These are phyloP conservation scores for Deuterostichococcus epilithicus DNA, from an alignment of 139 green algal species.

Conservation along the genomic window DNA sequence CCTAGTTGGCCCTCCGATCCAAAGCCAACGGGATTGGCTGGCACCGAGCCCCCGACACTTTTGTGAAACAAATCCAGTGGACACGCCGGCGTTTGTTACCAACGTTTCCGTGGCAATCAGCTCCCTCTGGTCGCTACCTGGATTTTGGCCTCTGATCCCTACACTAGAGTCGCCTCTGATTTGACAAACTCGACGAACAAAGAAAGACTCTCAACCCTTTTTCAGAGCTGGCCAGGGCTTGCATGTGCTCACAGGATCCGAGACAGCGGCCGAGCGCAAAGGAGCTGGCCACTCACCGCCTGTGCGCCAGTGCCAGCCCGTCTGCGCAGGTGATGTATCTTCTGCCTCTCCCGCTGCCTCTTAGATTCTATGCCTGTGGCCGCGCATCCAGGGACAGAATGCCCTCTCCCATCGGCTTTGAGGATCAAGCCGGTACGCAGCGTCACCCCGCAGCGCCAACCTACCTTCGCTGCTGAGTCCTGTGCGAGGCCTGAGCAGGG, in stretches of 20 bases:
- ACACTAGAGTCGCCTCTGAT: too few species aligned
- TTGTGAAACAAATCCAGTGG: background rate
- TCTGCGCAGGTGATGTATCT: slow-evolving; percentile 5
- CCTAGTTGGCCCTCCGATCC: too few species aligned
- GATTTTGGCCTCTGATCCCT: too few species aligned
- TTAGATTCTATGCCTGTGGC: too few species aligned
- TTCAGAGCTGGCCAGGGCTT: background rate
- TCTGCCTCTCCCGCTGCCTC: slow-evolving; percentile 8
- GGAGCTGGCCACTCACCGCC: slow-evolving; percentile 35
- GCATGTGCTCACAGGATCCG: slow-evolving; percentile 46
- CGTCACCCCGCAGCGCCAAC: too few species aligned
- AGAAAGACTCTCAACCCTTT: background rate
- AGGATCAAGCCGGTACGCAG: too few species aligned
- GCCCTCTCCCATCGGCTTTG: too few species aligned
- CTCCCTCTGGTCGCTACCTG: too few species aligned
- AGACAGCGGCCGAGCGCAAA: slow-evolving; percentile 58
- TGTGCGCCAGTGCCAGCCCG: slow-evolving; percentile 27
- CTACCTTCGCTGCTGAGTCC: too few species aligned
- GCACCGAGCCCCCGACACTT: too few species aligned
- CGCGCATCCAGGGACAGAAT: too few species aligned
- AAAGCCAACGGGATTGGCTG: background rate
- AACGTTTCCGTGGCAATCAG: background rate
- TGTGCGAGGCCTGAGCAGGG: background rate
- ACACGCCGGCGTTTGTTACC: background rate
- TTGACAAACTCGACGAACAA: background rate